Conservation (phyloP, 1,284 basidiomycete species). For the Gomphus bonarii region DNA sequence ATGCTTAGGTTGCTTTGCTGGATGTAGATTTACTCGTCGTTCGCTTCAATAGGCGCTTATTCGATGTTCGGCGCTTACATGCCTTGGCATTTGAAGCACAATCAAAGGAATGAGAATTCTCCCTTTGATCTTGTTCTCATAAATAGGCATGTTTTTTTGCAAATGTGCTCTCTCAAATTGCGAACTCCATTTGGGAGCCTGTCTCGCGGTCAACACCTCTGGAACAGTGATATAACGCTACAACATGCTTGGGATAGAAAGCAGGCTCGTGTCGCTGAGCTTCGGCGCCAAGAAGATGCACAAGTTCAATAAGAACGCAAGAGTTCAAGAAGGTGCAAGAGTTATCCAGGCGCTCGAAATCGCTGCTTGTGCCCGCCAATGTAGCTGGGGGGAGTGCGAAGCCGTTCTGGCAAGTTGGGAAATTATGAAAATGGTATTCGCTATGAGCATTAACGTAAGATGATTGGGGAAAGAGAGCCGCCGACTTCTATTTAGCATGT, state of each 20-base stretch:
- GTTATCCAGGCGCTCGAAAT: background rate
- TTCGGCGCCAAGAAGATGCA: no score
- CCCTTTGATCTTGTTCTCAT: background rate
- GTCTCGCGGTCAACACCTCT: background rate
- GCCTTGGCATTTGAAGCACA: no score
- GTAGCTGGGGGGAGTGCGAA: background rate
- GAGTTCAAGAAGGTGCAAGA: background rate
- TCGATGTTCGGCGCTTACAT: background rate
- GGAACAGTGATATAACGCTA: background rate
- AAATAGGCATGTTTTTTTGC: background rate
- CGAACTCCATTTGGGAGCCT: background rate
- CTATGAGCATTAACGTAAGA: background rate
- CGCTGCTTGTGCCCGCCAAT: background rate
- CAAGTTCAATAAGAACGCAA: no score
- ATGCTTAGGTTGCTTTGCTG: background rate
- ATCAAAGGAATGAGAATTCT: background rate
- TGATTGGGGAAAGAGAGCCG: background rate
- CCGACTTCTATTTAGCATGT: background rate
- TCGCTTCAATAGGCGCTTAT: background rate
- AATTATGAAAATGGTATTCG: background rate
- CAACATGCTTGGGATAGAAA: background rate
- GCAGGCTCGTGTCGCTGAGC: background rate
- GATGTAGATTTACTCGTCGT: background rate
- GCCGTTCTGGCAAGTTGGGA: background rate
- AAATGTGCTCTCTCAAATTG: background rate